Evolutionary conservation across 2,329 filamentous ascomycete genomes (phyloP), one percentile per base, ranked within the genome.

Genomic region (Monosporascus sp.): DNA sequence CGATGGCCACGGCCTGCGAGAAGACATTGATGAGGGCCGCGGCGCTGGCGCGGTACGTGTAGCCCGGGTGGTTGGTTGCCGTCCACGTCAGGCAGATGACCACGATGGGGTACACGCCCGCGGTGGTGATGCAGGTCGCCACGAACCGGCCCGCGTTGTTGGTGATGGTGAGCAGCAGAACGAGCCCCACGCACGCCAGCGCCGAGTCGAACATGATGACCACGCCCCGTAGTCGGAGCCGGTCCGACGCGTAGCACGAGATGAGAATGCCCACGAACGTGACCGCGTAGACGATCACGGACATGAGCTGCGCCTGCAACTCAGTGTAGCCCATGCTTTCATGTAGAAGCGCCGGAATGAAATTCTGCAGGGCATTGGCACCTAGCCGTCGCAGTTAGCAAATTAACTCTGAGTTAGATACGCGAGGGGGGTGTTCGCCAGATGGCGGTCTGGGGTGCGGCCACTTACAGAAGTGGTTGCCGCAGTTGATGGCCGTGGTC

Each of bases 41-140:
- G n/a, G 61, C 20, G 58, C 55, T 20, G 8, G 27, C 7, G 9
- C 39, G 3, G 38, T 41, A 51, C 8, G 62, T 64, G 49, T 64
- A 64, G 8, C 62, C 62, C 20, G 61, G 49, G 50, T 62, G 61
- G 47, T 58, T 60, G 52, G 58, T 63, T n/a, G 62, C 57, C 37
- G 52, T 56, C 62, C 62, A 64, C 6, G 60, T 56, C 24, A 63
- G 41, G 17, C 56, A 54, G 31, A 64, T 43, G 20, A 64, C 60
- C 15, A 52, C 55, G 48, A 55, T 57, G 4, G 62, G 58, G 52
- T 56, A 63, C 3, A 58, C 53, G 15, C 52, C 56, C 24, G 61
- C 61, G 5, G 60, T 57, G 24, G 63, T 55, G 1, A 64, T 46
- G 38, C 60, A 62, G 3, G 60, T 61, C 5, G 60, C 62, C 6